Evolutionary conservation across 129 eudicot genomes (phyloP).

Genomic region (Chrysanthemum lavandulifolium): DNA sequence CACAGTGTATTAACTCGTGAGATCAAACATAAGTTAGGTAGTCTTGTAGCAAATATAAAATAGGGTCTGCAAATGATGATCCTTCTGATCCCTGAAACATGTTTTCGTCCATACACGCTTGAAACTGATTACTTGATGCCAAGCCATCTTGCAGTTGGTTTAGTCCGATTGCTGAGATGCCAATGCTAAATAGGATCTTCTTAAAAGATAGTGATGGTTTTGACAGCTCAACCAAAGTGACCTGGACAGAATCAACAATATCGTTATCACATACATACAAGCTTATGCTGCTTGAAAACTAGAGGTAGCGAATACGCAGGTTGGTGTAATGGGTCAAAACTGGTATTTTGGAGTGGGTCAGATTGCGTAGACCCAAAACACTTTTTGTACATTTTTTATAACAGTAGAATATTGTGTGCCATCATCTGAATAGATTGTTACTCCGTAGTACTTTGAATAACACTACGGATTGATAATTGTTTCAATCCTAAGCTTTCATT

Average conservation of each 20-base stretch:
- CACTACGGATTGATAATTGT: no score
- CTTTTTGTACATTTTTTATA: no score
- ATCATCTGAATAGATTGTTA: no score
- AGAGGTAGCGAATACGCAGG: no score
- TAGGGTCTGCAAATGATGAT: constrained; percentile 38
- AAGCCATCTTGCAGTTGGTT: constrained; percentile 52
- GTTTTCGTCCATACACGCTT: constrained; percentile 88
- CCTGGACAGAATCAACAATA: constrained; percentile 36
- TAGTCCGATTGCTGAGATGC: constrained; percentile 66
- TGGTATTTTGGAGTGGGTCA: no score
- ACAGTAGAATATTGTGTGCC: no score
- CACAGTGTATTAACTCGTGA: not conserved
- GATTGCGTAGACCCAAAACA: not conserved
- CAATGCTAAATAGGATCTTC: constrained; percentile 55
- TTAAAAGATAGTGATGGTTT: constrained; percentile 68
- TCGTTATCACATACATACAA: not conserved
- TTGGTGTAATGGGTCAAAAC: not conserved
- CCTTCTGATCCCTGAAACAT: constrained; percentile 60
- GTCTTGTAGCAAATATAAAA: constrained; percentile 52
- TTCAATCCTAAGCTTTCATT: no score
- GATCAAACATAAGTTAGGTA: constrained; percentile 51
- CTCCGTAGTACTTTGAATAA: no score
- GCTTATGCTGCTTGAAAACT: not conserved
- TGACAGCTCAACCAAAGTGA: constrained; percentile 73
- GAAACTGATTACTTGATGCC: constrained; percentile 58